These are phyloP conservation scores for Wickerhamiella infanticola DNA, from an alignment of 1,139 yeast genomes.

Conservation along the genomic window DNA sequence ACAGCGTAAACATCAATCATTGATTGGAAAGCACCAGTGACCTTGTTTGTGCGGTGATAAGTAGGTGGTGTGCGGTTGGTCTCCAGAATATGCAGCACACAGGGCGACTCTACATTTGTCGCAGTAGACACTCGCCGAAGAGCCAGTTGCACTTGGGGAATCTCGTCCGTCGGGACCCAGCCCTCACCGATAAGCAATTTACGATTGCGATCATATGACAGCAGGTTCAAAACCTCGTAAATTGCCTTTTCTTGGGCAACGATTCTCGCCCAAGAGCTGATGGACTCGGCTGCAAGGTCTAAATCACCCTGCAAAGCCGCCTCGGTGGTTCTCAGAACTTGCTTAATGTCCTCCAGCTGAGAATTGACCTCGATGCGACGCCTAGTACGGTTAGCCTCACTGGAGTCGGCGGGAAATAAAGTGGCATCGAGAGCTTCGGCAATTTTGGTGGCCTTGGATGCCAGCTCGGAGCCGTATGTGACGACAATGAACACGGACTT, in stretches of 20 bases:
- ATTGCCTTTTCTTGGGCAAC: conserved; percentile 60
- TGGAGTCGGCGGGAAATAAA: conserved; percentile 39
- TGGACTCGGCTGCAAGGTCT: conserved; percentile 59
- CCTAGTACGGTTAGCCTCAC: conserved; percentile 42
- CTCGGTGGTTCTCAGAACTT: conserved; percentile 56
- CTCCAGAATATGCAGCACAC: conserved; percentile 63
- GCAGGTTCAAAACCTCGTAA: conserved; percentile 60
- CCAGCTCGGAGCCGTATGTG: conserved; percentile 71
- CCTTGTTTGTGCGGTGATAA: conserved; percentile 77
- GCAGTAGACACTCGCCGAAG: conserved; percentile 44
- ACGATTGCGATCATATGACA: conserved; percentile 74
- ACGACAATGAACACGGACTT: conserved; percentile 73
- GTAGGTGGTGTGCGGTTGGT: conserved; percentile 90
- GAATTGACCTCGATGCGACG: conserved; percentile 36
- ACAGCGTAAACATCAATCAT: conserved; percentile 93
- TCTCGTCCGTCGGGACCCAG: conserved; percentile 64
- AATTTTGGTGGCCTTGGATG: conserved; percentile 53
- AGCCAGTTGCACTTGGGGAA: conserved; percentile 33
- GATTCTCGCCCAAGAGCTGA: conserved; percentile 54
- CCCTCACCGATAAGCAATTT: conserved; percentile 95
- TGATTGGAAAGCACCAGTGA: conserved; percentile 79
- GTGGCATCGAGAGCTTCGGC: conserved; percentile 76
- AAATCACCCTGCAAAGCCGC: conserved; percentile 63
- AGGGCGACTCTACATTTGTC: conserved; percentile 47
- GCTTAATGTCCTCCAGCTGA: conserved; percentile 46